These are phyloP conservation scores for Alternaria atra DNA, from an alignment of 2,329 filamentous ascomycete genomes.

Conservation along the genomic window DNA sequence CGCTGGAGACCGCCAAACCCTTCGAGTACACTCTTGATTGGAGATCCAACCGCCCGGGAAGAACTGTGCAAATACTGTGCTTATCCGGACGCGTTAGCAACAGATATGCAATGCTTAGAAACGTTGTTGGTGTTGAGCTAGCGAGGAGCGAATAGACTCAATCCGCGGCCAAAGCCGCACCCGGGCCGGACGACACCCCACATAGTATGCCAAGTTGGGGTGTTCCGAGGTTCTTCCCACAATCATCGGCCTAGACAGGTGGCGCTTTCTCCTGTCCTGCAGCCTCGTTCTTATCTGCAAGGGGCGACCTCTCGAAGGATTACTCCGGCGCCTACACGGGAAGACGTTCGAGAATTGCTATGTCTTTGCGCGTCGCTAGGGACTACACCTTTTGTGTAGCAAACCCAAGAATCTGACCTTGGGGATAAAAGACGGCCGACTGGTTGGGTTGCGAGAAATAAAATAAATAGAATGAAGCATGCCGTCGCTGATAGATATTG, in stretches of 20 bases:
- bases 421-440: not conserved
- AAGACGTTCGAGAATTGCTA: not conserved
- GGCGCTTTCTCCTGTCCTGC: not conserved
- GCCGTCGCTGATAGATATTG: not conserved
- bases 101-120: not conserved
- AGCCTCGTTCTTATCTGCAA: not conserved
- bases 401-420: too few relatives aligned
- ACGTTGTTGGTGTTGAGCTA: not conserved
- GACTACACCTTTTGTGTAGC: too few relatives aligned
- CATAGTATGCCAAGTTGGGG: too few relatives aligned
- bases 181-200: not conserved
- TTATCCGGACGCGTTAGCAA: not conserved
- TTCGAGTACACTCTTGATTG: not conserved
- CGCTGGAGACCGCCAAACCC: not conserved
- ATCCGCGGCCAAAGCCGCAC: not conserved
- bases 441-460: not conserved
- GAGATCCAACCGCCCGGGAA: not conserved
- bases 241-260: not conserved
- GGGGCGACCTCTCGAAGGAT: not conserved
- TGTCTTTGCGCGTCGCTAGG: too few relatives aligned
- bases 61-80: not conserved
- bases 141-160: not conserved
- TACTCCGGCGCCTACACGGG: not conserved
- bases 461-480: not conserved
- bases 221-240: too few relatives aligned